Evolutionary conservation across 2,329 filamentous ascomycete genomes (phyloP).

Genomic region (Hymenotorrendiella dingleyae): DNA sequence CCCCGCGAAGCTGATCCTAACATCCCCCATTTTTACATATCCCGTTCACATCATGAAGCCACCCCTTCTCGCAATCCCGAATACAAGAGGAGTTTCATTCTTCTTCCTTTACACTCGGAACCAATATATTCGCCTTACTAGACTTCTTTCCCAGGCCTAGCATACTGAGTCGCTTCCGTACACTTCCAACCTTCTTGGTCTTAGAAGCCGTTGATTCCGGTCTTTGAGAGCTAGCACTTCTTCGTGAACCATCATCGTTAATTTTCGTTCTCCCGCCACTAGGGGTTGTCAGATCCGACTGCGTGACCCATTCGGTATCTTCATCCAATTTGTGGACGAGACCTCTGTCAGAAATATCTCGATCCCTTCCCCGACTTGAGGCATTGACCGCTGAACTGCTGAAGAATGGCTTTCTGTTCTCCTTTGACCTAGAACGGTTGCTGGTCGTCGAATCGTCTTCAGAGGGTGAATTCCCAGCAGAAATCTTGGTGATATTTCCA

Average conservation of each 20-base stretch:
- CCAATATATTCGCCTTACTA: slow-evolving; percentile 29
- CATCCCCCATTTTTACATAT: not conserved
- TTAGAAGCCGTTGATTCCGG: slow-evolving; percentile 18
- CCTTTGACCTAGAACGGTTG: slow-evolving; percentile 11
- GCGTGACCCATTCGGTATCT: slow-evolving; percentile 23
- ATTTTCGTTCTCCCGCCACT: not conserved
- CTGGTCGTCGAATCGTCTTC: not conserved
- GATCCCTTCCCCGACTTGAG: not conserved
- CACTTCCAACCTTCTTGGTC: slow-evolving; percentile 28
- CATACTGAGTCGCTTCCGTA: slow-evolving; percentile 29
- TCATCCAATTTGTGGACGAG: not conserved
- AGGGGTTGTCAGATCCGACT: slow-evolving; percentile 32
- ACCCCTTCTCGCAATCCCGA: not conserved
- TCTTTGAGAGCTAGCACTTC: slow-evolving; percentile 18
- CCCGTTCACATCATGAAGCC: not conserved
- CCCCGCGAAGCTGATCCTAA: not conserved
- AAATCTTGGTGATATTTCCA: slow-evolving; percentile 3
- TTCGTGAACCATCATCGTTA: slow-evolving; percentile 5
- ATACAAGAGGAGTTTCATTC: slow-evolving; percentile 6
- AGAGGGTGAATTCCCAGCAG: not conserved
- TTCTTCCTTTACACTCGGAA: slow-evolving; percentile 25
- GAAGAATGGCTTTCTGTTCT: slow-evolving; percentile 20
- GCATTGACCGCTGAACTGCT: slow-evolving; percentile 4
- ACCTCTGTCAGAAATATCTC: not conserved
- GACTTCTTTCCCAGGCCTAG: slow-evolving; percentile 32